Evolutionary conservation across 2,329 filamentous ascomycete genomes (phyloP).

Genomic region (Lasiodiplodia citricola): DNA sequence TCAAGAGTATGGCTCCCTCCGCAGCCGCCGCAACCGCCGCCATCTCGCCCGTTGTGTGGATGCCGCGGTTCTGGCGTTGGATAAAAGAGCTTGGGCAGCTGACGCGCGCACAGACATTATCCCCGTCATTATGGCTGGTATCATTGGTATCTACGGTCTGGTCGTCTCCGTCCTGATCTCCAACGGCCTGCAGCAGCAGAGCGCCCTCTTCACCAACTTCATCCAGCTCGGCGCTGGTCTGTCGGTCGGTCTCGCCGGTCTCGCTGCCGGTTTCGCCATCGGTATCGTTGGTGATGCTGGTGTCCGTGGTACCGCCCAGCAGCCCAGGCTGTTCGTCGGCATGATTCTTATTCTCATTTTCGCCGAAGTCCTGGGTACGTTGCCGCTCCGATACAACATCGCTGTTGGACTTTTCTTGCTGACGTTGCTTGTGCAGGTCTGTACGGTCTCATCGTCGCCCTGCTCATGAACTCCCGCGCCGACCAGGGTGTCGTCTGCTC

Average conservation of each 20-base stretch:
- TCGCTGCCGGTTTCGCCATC: constrained; percentile 84
- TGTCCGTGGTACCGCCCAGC: constrained; percentile 84
- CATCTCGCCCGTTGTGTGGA: constrained; percentile 31
- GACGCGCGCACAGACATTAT: constrained; percentile 78
- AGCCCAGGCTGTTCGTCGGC: constrained; percentile 87
- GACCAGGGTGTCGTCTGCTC: constrained; percentile 27
- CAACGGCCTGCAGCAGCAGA: constrained; percentile 55
- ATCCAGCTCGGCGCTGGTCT: constrained; percentile 60
- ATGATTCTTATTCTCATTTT: constrained; percentile 99
- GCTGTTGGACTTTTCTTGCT: constrained; percentile 23
- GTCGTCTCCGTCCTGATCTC: constrained; percentile 61
- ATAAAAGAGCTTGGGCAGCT: constrained; percentile 25
- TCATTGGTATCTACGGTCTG: constrained; percentile 89
- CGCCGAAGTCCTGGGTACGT: constrained; percentile 94
- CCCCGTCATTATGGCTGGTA: constrained; percentile 99
- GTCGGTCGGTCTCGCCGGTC: constrained; percentile 77
- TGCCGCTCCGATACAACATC: neutral
- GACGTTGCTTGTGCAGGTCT: constrained; percentile 67
- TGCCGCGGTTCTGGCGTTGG: constrained; percentile 11
- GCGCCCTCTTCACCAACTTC: constrained; percentile 57
- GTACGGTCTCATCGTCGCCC: constrained; percentile 97
- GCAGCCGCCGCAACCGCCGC: neutral
- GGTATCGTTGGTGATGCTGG: constrained; percentile 75
- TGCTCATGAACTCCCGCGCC: constrained; percentile 98
- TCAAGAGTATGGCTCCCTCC: constrained; percentile 82